Evolutionary conservation across 257 asterid species (phyloP).

Genomic region (Solanum lignicaule): DNA sequence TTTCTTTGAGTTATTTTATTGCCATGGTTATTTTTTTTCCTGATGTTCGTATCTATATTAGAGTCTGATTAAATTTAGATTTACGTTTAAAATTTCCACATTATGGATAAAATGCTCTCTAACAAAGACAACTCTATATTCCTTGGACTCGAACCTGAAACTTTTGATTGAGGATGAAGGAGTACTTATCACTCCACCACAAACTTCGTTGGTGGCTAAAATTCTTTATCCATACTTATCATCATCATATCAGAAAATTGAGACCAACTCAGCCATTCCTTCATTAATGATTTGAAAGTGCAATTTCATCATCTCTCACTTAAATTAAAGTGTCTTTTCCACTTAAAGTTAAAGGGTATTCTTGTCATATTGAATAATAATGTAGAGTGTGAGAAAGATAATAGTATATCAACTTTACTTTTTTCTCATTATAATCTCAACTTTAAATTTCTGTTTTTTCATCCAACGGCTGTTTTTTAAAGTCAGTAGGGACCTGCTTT

Average conservation of each 20-base stretch:
- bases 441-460: slow-evolving; percentile 54
- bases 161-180: too few relatives aligned
- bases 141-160: too few relatives aligned
- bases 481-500: slow-evolving; percentile 17
- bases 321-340: slow-evolving; percentile 19
- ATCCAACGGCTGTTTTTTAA: slow-evolving; percentile 57
- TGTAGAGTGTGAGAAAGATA: slow-evolving; percentile 28
- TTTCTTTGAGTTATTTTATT: neutral
- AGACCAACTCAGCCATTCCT: slow-evolving; percentile 48
- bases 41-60: neutral
- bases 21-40: neutral
- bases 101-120: too few relatives aligned
- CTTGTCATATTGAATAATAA: slow-evolving; percentile 31
- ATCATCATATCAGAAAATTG: slow-evolving; percentile 21
- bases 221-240: slow-evolving; percentile 10
- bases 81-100: accelerated
- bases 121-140: neutral
- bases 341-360: slow-evolving; percentile 52
- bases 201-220: neutral
- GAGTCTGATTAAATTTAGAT: too few relatives aligned
- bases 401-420: slow-evolving; percentile 37
- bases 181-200: neutral
- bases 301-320: slow-evolving; percentile 70
- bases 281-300: slow-evolving; percentile 53
- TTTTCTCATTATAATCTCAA: slow-evolving; percentile 21